These are phyloP conservation scores for Phytophthora lateralis DNA, from an alignment of 352 stramenopile genomes.

Conservation along the genomic window DNA sequence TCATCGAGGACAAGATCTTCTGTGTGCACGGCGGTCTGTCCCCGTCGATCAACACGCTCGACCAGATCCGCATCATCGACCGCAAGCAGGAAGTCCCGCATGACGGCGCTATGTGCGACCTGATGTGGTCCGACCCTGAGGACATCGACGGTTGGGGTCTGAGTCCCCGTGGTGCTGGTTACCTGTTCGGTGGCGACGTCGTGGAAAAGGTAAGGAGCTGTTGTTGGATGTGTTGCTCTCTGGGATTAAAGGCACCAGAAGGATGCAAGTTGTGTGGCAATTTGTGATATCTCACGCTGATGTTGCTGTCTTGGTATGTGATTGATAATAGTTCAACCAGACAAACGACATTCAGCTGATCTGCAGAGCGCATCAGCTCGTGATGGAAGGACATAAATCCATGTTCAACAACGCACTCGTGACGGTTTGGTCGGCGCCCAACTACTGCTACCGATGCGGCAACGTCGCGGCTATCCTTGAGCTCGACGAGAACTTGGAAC, in stretches of 20 bases:
- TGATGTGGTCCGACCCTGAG: conserved; percentile 95
- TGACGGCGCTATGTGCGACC: conserved; percentile 99
- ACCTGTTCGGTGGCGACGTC: conserved; percentile 98
- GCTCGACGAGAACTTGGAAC: conserved; percentile 96
- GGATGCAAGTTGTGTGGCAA: neutral
- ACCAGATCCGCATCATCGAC: conserved; percentile 94
- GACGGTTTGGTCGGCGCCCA: conserved; percentile 98
- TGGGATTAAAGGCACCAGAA: neutral
- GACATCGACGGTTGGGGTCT: conserved; percentile 99
- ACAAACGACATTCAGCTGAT: conserved; percentile 98
- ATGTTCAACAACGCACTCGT: conserved; percentile 99
- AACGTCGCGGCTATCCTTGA: conserved; percentile 99
- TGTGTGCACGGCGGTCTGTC: conserved; percentile 99
- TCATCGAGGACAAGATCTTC: conserved; percentile 99
- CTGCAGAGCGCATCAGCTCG: conserved; percentile 97
- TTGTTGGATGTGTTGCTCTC: neutral
- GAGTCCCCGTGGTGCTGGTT: conserved; percentile 96
- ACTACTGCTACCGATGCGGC: conserved; percentile 99
- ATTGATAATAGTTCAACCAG: conserved; percentile 94
- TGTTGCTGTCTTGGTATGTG: conserved; percentile 9
- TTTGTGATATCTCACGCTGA: conserved; percentile 2
- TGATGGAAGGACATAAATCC: conserved; percentile 91
- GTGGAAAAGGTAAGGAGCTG: conserved; percentile 87
- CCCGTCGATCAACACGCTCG: conserved; percentile 89
- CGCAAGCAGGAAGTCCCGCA: conserved; percentile 99